Evolutionary conservation across 805 yeast species (phyloP).

Genomic region (Candida awuae): DNA sequence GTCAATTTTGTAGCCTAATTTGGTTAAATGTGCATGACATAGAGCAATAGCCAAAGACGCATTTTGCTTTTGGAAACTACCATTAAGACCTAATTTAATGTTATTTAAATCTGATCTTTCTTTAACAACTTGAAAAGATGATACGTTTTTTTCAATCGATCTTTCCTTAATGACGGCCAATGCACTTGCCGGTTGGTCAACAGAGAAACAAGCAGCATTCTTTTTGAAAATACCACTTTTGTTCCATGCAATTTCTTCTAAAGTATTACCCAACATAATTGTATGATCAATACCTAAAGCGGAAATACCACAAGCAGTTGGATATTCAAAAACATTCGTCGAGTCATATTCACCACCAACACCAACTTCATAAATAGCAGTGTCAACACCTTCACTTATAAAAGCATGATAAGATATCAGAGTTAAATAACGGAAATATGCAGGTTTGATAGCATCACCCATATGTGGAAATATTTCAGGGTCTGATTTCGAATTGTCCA

Average conservation of each 20-base stretch:
- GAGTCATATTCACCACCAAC: slow-evolving; percentile 97
- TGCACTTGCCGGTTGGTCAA: slow-evolving; percentile 45
- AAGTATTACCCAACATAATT: slow-evolving; percentile 74
- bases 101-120: slow-evolving; percentile 32
- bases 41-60: slow-evolving; percentile 82
- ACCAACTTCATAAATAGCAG: slow-evolving; percentile 96
- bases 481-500: slow-evolving; percentile 48
- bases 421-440: slow-evolving; percentile 87
- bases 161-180: slow-evolving; percentile 51
- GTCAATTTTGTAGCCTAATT: slow-evolving; percentile 36
- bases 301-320: slow-evolving; percentile 79
- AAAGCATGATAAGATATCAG: slow-evolving; percentile 87
- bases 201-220: slow-evolving; percentile 59
- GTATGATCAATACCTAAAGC: slow-evolving; percentile 91
- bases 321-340: slow-evolving; percentile 77
- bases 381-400: slow-evolving; percentile 77
- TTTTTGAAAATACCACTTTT: slow-evolving; percentile 86
- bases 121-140: slow-evolving; percentile 45
- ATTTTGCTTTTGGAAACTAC: slow-evolving; percentile 75
- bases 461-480: slow-evolving; percentile 60
- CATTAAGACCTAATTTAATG: slow-evolving; percentile 64
- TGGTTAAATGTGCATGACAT: slow-evolving; percentile 50
- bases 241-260: slow-evolving; percentile 91
- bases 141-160: slow-evolving; percentile 53
- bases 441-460: slow-evolving; percentile 70